Evolutionary conservation across 805 yeast genomes (phyloP).

Genomic region (Kluyveromyces wickerhamii): DNA sequence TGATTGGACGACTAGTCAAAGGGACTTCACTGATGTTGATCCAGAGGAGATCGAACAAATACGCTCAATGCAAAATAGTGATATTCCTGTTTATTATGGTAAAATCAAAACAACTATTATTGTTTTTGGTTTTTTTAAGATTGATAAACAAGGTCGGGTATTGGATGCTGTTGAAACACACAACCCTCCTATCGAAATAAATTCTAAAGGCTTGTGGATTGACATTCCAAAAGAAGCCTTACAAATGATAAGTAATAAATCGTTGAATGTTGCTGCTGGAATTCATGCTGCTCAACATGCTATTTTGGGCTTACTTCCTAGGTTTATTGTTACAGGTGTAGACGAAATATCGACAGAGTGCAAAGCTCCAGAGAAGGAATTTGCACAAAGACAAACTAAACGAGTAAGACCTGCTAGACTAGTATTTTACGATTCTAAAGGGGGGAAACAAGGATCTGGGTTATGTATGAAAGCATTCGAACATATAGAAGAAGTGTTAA

Average conservation of each 20-base stretch:
- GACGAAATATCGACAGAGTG: slow-evolving; percentile 89
- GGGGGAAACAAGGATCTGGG: slow-evolving; percentile 76
- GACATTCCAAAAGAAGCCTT: slow-evolving; percentile 69
- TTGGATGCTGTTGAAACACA: slow-evolving; percentile 89
- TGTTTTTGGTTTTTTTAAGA: slow-evolving; percentile 90
- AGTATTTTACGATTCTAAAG: slow-evolving; percentile 75
- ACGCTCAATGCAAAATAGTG: slow-evolving; percentile 42
- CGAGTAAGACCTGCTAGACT: slow-evolving; percentile 83
- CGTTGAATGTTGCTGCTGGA: slow-evolving; percentile 72
- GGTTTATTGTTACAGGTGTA: slow-evolving; percentile 60
- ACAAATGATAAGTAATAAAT: slow-evolving; percentile 46
- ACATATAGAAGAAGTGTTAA: slow-evolving; percentile 57
- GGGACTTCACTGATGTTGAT: slow-evolving; percentile 92
- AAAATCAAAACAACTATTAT: slow-evolving; percentile 59
- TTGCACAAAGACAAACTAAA: slow-evolving; percentile 62
- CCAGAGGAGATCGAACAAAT: slow-evolving; percentile 65
- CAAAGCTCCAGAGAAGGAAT: slow-evolving; percentile 95
- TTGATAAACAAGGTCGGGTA: slow-evolving; percentile 68
- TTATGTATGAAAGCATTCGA: slow-evolving; percentile 73
- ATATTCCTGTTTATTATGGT: slow-evolving; percentile 68
- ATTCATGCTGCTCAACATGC: slow-evolving; percentile 97
- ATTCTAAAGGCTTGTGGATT: slow-evolving; percentile 85
- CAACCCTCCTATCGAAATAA: slow-evolving; percentile 67
- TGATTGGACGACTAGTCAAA: slow-evolving; percentile 86
- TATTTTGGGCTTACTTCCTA: slow-evolving; percentile 68